A percentile compares a stretch with the other conserved stretches of the same genome.
Conservation (phyloP, 495 filamentous ascomycete species). For the Xylaria castorea region DNA sequence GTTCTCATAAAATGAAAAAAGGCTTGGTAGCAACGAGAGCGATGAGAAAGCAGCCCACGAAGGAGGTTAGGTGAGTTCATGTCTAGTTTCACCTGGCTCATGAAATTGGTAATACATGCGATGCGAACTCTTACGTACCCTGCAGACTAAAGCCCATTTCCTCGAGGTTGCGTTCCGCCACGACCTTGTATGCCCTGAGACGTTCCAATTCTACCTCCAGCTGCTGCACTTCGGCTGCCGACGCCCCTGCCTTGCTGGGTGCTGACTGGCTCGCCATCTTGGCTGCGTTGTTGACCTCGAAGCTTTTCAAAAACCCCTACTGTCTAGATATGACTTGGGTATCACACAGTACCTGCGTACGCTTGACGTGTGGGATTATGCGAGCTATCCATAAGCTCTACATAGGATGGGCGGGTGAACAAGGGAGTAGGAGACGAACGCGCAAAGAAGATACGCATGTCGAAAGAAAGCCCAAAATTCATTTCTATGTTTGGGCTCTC, state of each 20-base stretch:
- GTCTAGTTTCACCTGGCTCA: background rate
- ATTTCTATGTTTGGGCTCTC: conserved; percentile 15
- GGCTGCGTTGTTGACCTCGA: background rate
- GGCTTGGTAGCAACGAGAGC: background rate
- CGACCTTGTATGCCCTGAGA: conserved; percentile 15
- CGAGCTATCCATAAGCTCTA: background rate
- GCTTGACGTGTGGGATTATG: background rate
- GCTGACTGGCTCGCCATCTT: conserved; percentile 13
- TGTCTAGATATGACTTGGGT: background rate
- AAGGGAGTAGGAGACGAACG: conserved; percentile 10
- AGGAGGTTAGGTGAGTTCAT: background rate
- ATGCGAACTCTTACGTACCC: conserved; percentile 13
- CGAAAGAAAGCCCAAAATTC: background rate
- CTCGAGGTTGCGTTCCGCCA: conserved; percentile 2
- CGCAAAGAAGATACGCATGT: background rate
- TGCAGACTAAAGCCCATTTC: conserved; percentile 17
- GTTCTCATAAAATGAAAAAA: background rate
- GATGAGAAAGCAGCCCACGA: background rate
- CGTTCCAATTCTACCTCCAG: conserved; percentile 6
- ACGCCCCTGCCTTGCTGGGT: background rate
- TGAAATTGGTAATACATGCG: background rate
- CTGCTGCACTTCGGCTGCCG: background rate
- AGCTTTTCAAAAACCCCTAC: background rate
- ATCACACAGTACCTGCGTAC: background rate
- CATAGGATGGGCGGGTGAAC: conserved; percentile 5